These are phyloP conservation scores for Beta corolliflora DNA, from an alignment of 179 eudicot species.

Conservation along the genomic window DNA sequence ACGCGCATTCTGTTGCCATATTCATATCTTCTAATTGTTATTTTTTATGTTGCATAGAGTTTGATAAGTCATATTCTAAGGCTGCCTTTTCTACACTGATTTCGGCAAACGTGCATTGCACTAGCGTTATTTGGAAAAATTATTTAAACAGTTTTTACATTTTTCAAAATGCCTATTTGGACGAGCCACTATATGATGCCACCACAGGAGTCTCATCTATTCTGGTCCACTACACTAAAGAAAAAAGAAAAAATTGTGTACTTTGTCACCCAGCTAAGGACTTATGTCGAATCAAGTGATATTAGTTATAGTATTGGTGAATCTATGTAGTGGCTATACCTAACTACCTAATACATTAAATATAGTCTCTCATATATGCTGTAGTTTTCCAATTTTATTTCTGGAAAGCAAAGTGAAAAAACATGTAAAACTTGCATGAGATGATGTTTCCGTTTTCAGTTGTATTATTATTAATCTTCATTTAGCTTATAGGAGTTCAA, in stretches of 20 bases:
- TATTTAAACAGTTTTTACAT: not conserved
- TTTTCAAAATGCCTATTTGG: not conserved
- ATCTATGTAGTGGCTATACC: slow-evolving; percentile 27
- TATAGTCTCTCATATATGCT: not conserved
- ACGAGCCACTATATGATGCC: not conserved
- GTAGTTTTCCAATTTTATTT: not conserved
- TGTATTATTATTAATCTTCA: not conserved
- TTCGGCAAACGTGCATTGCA: slow-evolving; percentile 1
- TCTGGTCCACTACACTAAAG: not conserved
- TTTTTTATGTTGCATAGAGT: not conserved
- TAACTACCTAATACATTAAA: slow-evolving; percentile 22
- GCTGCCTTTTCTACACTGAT: slow-evolving; percentile 4
- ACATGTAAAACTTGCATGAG: not conserved
- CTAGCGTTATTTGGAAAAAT: not conserved
- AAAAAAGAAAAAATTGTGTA: not conserved
- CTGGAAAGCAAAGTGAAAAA: not conserved
- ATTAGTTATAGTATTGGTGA: slow-evolving; percentile 4
- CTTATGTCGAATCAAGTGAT: not conserved
- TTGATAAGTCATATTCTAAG: not conserved
- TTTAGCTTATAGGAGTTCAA: too few species aligned
- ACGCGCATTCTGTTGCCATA: not conserved
- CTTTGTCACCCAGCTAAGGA: not conserved
- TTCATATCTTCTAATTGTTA: not conserved
- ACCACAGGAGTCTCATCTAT: not conserved
- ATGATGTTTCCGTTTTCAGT: not conserved